phyloP scores from a whole-genome alignment of 805 yeast genomes.

The Wickerhamomyces rabaulensis region DNA sequence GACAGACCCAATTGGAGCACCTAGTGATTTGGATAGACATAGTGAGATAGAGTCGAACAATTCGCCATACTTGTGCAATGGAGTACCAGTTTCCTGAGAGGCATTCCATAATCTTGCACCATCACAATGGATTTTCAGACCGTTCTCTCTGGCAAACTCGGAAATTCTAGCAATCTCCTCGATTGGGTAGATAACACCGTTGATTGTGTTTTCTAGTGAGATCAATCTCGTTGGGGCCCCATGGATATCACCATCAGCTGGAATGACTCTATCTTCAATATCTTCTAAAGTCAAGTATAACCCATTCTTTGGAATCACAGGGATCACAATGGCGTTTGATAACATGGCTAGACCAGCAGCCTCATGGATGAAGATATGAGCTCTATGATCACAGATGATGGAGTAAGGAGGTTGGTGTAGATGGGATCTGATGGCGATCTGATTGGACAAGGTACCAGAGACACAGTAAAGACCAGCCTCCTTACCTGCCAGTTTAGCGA shows the following conservation, averaged over 20 bases:
- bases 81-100: conserved; percentile 47
- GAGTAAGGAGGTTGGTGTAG: conserved; percentile 79
- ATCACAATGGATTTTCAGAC: conserved; percentile 71
- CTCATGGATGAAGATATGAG: conserved; percentile 79
- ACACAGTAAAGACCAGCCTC: conserved; percentile 79
- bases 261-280: conserved; percentile 49
- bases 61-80: conserved; percentile 65
- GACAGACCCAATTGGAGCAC: conserved; percentile 92
- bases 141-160: conserved; percentile 57
- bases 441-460: conserved; percentile 89
- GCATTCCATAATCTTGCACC: conserved; percentile 98
- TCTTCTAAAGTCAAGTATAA: conserved; percentile 76
- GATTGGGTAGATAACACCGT: conserved; percentile 75
- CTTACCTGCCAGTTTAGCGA: conserved; percentile 69
- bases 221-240: conserved; percentile 83
- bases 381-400: conserved; percentile 79
- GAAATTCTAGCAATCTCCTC: conserved; percentile 73
- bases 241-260: conserved; percentile 81
- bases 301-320: conserved; percentile 80
- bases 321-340: conserved; percentile 87
- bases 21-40: conserved; percentile 84
- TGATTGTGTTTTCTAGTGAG: conserved; percentile 83
- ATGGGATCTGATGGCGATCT: conserved; percentile 73
- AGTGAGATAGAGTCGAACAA: conserved; percentile 82
- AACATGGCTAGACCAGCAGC: conserved; percentile 90